These are phyloP conservation scores for Remersonia thermophila DNA, from an alignment of 2,329 filamentous ascomycete species.

Conservation along the genomic window DNA sequence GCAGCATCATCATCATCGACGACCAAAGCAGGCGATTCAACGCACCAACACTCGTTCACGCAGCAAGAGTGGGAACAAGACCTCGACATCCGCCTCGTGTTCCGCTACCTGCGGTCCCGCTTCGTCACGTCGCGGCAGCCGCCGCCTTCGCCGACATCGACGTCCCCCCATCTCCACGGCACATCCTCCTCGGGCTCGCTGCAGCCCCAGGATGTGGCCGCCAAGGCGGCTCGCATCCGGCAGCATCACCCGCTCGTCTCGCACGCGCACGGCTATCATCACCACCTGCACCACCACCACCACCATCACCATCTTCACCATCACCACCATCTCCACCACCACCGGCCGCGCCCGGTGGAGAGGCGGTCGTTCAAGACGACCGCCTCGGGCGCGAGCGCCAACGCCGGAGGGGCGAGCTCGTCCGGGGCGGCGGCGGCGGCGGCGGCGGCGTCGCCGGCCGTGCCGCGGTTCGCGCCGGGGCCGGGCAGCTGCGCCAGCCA, in stretches of 20 bases:
- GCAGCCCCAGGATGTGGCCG: constrained; percentile 52
- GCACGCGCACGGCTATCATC: constrained; percentile 21
- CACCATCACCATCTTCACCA: background rate
- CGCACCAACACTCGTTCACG: constrained; percentile 30
- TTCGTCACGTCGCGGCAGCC: constrained; percentile 47
- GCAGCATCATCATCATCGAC: constrained; percentile 6
- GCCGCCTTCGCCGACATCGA: no score
- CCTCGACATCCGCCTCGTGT: constrained; percentile 81
- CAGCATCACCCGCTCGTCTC: constrained; percentile 81
- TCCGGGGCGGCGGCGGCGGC: no score
- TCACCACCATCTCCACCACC: constrained; percentile 3
- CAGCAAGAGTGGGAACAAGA: constrained; percentile 90
- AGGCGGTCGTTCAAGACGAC: constrained; percentile 45
- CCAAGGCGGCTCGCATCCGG: constrained; percentile 70
- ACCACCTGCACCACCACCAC: constrained; percentile 1
- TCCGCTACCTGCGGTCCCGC: constrained; percentile 69
- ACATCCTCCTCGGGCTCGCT: constrained; percentile 31
- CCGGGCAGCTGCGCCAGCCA: constrained; percentile 71
- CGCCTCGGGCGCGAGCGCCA: constrained; percentile 7
- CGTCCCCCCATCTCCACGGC: constrained; percentile 30
- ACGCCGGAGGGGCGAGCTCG: no score
- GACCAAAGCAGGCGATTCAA: constrained; percentile 4
- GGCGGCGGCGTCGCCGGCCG: no score
- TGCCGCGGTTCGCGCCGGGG: constrained; percentile 21
- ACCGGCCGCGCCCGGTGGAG: constrained; percentile 35